phyloP scores from a whole-genome alignment of 345 rosid species.

The Salix brachista region DNA sequence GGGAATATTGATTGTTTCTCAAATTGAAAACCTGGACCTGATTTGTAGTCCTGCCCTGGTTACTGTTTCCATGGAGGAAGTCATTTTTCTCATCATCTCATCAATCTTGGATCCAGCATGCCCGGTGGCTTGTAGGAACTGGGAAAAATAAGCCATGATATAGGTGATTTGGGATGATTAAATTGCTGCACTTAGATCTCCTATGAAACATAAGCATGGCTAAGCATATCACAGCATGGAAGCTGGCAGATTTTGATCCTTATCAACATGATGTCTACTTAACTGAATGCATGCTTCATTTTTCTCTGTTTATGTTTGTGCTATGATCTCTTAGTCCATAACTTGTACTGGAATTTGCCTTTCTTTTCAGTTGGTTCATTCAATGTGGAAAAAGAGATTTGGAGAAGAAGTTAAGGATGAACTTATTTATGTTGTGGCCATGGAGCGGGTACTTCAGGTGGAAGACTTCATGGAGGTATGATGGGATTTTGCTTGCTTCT shows the following conservation, averaged over 20 bases:
- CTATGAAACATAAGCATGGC: too few relatives aligned
- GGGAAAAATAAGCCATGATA: background rate
- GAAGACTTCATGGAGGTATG: constrained; percentile 87
- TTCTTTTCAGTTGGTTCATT: constrained; percentile 47
- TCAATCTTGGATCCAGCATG: too few relatives aligned
- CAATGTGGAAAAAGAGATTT: constrained; percentile 75
- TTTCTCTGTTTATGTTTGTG: background rate
- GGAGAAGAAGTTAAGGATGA: constrained; percentile 60
- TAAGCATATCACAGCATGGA: too few relatives aligned
- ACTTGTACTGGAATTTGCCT: background rate
- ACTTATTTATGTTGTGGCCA: constrained; percentile 48
- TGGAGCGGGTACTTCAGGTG: constrained; percentile 78
- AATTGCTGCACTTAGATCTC: background rate
- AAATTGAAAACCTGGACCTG: too few relatives aligned
- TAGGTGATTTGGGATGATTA: background rate
- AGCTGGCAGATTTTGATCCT: background rate
- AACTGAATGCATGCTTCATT: background rate
- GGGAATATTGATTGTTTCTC: too few relatives aligned
- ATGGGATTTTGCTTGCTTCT: background rate
- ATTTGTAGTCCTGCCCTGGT: too few relatives aligned
- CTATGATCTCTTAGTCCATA: background rate
- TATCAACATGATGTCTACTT: background rate
- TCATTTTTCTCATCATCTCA: too few relatives aligned
- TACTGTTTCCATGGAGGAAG: too few relatives aligned
- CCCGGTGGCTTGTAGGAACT: background rate